Percentiles rank a stretch among this genome's conserved stretches.
Conservation (phyloP, 2,329 filamentous ascomycete genomes). For the Fusarium cicatricum region DNA sequence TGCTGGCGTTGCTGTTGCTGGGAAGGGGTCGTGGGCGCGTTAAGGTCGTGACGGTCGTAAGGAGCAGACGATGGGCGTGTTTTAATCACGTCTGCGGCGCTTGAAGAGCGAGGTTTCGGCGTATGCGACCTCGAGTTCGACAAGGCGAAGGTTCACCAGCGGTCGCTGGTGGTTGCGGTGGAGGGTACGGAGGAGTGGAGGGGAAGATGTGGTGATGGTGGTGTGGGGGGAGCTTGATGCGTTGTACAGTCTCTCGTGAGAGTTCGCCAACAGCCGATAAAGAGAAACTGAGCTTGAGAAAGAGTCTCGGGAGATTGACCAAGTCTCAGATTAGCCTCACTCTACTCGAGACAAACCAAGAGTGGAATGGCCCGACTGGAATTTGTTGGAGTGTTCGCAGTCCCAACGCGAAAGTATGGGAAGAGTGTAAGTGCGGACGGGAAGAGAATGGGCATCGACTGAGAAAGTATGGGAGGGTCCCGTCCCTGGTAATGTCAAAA, state of each 20-base stretch:
- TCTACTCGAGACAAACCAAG: constrained; percentile 31
- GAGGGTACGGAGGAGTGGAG: constrained; percentile 1
- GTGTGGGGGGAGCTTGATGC: constrained; percentile 33
- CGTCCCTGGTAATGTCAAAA: constrained; percentile 46
- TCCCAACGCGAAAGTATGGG: constrained; percentile 7
- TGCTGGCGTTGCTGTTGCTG: too few species aligned
- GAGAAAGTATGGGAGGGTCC: constrained; percentile 17
- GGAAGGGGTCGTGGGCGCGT: constrained; percentile 56
- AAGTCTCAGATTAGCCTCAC: constrained; percentile 28
- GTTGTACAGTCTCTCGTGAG: constrained; percentile 26
- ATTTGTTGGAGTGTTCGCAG: constrained; percentile 14
- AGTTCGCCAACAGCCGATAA: constrained; percentile 5
- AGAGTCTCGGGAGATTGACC: constrained; percentile 26
- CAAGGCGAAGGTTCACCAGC: constrained; percentile 59
- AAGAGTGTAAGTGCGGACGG: constrained; percentile 28
- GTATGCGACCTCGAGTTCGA: constrained; percentile 46
- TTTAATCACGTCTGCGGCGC: constrained; percentile 57
- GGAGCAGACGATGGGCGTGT: constrained; percentile 48
- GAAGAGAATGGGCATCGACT: constrained; percentile 25
- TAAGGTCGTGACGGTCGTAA: constrained; percentile 65
- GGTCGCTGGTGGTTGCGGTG: constrained; percentile 45
- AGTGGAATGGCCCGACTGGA: constrained; percentile 31
- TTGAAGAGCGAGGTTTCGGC: constrained; percentile 31
- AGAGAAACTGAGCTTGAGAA: constrained; percentile 5
- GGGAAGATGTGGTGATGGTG: constrained; percentile 31